phyloP scores from a whole-genome alignment of 148 eudicot species.

The Rhododendron mucronatum region DNA sequence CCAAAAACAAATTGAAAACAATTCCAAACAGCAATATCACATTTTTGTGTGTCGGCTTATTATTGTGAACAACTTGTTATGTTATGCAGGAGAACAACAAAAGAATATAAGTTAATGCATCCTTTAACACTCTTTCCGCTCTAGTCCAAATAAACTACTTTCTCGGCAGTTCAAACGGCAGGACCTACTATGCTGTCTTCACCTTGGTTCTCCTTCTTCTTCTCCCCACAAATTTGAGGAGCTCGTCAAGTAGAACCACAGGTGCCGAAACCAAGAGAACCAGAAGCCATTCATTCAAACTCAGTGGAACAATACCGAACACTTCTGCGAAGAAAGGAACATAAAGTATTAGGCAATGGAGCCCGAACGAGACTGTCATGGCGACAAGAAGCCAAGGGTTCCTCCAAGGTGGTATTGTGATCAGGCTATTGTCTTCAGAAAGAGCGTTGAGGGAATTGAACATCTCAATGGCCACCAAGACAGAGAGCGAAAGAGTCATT shows the following conservation, averaged over 20 bases:
- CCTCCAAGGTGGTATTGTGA: slow-evolving; percentile 82
- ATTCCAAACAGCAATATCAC: background rate
- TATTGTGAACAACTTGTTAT: background rate
- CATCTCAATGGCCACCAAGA: slow-evolving; percentile 88
- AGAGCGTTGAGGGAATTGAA: slow-evolving; percentile 85
- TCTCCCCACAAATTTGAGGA: slow-evolving; percentile 60
- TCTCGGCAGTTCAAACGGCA: background rate
- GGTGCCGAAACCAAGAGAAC: slow-evolving; percentile 67
- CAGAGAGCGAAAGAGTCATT: slow-evolving; percentile 83
- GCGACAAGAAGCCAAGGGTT: slow-evolving; percentile 87
- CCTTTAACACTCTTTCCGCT: background rate
- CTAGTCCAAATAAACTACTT: background rate
- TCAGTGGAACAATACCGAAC: slow-evolving; percentile 73
- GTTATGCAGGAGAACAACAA: background rate
- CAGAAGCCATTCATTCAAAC: slow-evolving; percentile 62
- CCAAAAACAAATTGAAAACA: background rate
- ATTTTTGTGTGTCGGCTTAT: background rate
- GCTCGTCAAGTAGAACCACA: slow-evolving; percentile 68
- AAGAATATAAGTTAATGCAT: slow-evolving; percentile 5
- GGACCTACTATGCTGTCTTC: slow-evolving; percentile 31
- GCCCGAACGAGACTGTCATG: slow-evolving; percentile 64
- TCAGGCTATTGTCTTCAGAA: slow-evolving; percentile 74
- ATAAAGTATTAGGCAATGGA: slow-evolving; percentile 71
- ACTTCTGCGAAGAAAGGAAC: slow-evolving; percentile 71
- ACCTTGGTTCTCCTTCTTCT: slow-evolving; percentile 33